Percentiles rank a stretch among this genome's conserved stretches.
Evolutionary conservation across 78 protist species (phyloP).

Genomic region (slime mould (Dictyostelium discoideum)): dicty_2.7 NC_007088.5:7642501-7643000

Average conservation of each 20-base stretch:
- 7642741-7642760: slow-evolving; percentile 45
- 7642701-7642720: slow-evolving; percentile 31
- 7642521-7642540: slow-evolving; percentile 61
- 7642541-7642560: slow-evolving; percentile 4
- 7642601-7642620: slow-evolving; percentile 20
- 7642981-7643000: slow-evolving; percentile 57
- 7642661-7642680: slow-evolving; percentile 28
- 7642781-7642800: slow-evolving; percentile 13
- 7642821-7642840: slow-evolving; percentile 18
- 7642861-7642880: slow-evolving; percentile 7
- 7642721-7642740: slow-evolving; percentile 15
- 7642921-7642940: slow-evolving; percentile 1
- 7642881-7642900: slow-evolving; percentile 16
- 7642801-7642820: slow-evolving; percentile 58
- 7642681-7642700: slow-evolving; percentile 60
- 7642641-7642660: slow-evolving; percentile 17
- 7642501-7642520: slow-evolving; percentile 70
- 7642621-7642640: slow-evolving; percentile 28
- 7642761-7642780: slow-evolving; percentile 63
- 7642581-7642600: slow-evolving; percentile 49
- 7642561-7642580: slow-evolving; percentile 26
- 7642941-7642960: slow-evolving; percentile 29
- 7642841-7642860: background rate
- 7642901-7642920: slow-evolving; percentile 37
- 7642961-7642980: slow-evolving; percentile 45